Conservation (phyloP, 106 monocot species). For the Platanthera guangdongensis region DNA sequence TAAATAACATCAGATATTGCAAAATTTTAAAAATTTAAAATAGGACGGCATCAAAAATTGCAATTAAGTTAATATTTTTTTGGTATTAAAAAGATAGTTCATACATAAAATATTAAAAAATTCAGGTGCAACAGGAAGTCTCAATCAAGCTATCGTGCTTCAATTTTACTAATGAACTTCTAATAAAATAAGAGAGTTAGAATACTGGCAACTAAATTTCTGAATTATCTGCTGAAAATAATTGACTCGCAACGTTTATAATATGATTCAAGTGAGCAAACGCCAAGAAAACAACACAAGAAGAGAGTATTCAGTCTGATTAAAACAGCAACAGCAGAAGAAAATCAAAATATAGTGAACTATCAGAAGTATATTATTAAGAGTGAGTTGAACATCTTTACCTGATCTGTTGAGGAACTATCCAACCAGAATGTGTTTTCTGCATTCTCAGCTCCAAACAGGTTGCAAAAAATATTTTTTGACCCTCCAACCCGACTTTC, state of each 20-base stretch:
- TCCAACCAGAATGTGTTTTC: constrained; percentile 96
- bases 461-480: constrained; percentile 57
- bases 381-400: constrained; percentile 13
- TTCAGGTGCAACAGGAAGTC: constrained; percentile 5
- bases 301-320: not conserved
- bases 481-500: constrained; percentile 53
- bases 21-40: too few relatives aligned
- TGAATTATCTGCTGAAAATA: not conserved
- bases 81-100: too few relatives aligned
- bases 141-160: not conserved
- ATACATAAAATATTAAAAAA: not conserved
- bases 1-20: too few relatives aligned
- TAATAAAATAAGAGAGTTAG: not conserved
- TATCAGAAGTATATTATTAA: not conserved
- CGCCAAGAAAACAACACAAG: not conserved
- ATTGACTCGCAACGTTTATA: not conserved
- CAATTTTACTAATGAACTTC: not conserved
- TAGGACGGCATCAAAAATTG: too few relatives aligned
- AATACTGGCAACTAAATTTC: not conserved
- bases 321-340: not conserved
- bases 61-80: too few relatives aligned
- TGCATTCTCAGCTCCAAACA: constrained; percentile 63
- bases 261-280: not conserved
- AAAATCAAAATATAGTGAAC: not conserved
- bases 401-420: constrained; percentile 87